Evolutionary conservation across 495 filamentous ascomycete species (phyloP), one percentile per base, ranked within the genome.

Genomic region (Neurospora sp.): DNA sequence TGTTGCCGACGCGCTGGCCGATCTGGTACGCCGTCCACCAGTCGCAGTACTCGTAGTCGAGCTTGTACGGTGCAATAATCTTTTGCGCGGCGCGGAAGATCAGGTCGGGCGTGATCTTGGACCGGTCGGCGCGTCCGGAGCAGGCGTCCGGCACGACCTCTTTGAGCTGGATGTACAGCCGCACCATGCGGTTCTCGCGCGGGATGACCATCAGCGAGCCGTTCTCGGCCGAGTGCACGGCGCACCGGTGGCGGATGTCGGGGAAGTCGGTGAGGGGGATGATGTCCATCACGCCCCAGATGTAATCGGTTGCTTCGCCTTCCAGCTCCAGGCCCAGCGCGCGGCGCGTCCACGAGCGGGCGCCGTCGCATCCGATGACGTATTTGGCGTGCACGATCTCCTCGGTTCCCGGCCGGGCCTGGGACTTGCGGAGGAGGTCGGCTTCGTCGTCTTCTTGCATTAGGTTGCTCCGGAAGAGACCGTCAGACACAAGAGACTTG

Each of bases 151-250:
- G 77, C 4, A 82, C 80, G 6, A 88, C 86, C 5, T 87, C 85
- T 7, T 86, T 90, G 20, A 93, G 85, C 75, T 92, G 90, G 70
- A 92, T 90, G 73, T 93, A 94, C 5, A 94, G 76, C 23, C 91
- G 86, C 8, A 91, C 88, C 2, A 92, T 80, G 71, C 85, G 86
- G 71, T 90, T 89, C 78, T 93, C 91, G 23, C 92, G 87, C 0
- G 92, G 91, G 39, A 94, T 91, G 2, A 92, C 80, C 83, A 94
- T 91, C 37, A 93, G 82, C 16, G 86, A 90, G 10, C 91, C 91
- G 5, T 87, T 85, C 39, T 83, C 83, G 7, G 89, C 89, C 10
- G 89, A 90, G 78, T 93, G 92, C 71, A 94, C 91, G 16, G 90
- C 88, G 73, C 90, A 89, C 72, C 89, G 85, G 82, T 88, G 90